Evolutionary conservation across 306 rosid species (phyloP).

Genomic region (Sindora glabra): DNA sequence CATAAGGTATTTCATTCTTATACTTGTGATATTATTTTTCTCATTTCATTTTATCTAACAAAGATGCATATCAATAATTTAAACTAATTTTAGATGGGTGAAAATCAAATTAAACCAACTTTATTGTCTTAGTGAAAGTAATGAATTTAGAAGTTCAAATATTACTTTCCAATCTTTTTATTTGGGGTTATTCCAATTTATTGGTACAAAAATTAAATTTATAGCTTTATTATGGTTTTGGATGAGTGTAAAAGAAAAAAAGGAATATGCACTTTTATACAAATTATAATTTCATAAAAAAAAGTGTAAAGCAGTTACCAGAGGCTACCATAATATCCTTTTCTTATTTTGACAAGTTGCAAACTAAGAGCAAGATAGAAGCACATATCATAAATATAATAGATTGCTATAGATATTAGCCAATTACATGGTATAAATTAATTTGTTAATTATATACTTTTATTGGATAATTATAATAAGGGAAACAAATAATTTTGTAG

Average conservation of each 20-base stretch:
- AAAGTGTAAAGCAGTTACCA: constrained; percentile 93
- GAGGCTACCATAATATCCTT: constrained; percentile 95
- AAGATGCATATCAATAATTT: constrained; percentile 73
- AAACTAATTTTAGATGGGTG: constrained; percentile 33
- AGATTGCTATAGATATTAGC: background rate
- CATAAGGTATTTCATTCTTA: background rate
- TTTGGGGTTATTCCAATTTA: background rate
- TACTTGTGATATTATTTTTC: background rate
- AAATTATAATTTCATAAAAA: constrained; percentile 8
- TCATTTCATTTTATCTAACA: constrained; percentile 50
- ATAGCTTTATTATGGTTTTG: background rate
- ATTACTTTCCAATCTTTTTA: background rate
- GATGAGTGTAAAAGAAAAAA: background rate
- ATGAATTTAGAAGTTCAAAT: background rate
- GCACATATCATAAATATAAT: constrained; percentile 7
- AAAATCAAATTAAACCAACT: too few species aligned
- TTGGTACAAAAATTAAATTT: background rate
- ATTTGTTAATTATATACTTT: constrained; percentile 44
- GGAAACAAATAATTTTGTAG: constrained; percentile 55
- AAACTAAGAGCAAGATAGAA: constrained; percentile 10
- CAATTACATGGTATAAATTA: background rate
- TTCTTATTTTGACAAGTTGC: constrained; percentile 89
- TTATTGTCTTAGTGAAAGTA: background rate
- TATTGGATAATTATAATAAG: constrained; percentile 78
- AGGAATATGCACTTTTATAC: background rate